Base-by-base conservation (phyloP, 2,329 filamentous ascomycete genomes). In the Penicillium sp. region DNA sequence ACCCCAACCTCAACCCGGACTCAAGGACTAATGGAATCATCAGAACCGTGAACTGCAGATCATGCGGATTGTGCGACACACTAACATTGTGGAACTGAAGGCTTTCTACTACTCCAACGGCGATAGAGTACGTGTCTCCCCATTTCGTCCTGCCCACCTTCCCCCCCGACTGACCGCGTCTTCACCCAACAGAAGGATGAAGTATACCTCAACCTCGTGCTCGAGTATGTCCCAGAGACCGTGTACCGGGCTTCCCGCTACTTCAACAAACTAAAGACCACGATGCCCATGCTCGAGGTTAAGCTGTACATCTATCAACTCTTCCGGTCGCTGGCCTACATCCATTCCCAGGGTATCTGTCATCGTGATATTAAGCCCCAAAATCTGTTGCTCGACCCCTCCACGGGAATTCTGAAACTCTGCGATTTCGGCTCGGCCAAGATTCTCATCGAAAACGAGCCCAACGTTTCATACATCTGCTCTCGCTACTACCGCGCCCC, bases 191-290 rank as follows among this genome's bases (percentile, higher is more conserved):
- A 94, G 90, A 93, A 97, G 81, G 94, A 99, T 76, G 94, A 99
- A 79, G 94, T 99, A 36, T 99, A 97, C 76, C 87, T 99, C 64
- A 99, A 99, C 72, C 84, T 99, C 58, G 93, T 99, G 49, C 91
- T 97, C 75, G 94, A 99, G 75, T 99, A 92, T 69, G 94, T 99
- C 47, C 94, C 94, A 47, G 94, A 99, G 81, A 99, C 94, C 11
- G 94, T 99, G 48, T 99, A 99, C 77, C 88, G 94, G 70, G 94
- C 94, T 42, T 97, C 94, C 61, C 88, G 94, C 69, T 97, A 97
- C 80, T 99, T 99, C 84, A 97, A 95, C 84, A 99, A 99, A 82
- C 89, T 97, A 88, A 99, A 97, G 86, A 96, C 92, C 6, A 97
- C 93, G 49, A 99, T 99, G 94, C 94, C 94, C 14, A 96, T 93